Base-by-base conservation (phyloP, 345 rosid species). In the Salix purpurea region DNA sequence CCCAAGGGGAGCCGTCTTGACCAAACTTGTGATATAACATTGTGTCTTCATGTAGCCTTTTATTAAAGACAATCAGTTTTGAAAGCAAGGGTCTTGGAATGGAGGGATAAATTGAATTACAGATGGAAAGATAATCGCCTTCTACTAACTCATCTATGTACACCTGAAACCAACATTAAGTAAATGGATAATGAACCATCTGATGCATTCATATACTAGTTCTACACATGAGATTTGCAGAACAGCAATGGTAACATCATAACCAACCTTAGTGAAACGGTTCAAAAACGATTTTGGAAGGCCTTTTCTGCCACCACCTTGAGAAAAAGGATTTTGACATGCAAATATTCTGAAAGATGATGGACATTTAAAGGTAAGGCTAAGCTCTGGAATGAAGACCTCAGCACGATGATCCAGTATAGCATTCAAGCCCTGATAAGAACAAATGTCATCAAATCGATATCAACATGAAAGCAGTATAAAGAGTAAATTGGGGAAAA, bases 221-320 rank as follows among this genome's bases (percentile, higher is more conserved):
- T 65, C 65, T 64, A 39, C 62, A 60, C 9, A 37, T 36, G 37
- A 74, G 11, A 24, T 19, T 60, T 52, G 61, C 34, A 58, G 32
- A 12, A 30, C 37, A 50, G 19, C 65, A 58, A 74, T 37, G 65
- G 30, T 19, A 36, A 37, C 4, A 75, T 52, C 13, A 2, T 75
- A 72, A 67, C 84, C 24, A 83, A 94, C 99, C 92, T 95, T 95
- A 11, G 91, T 90, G 83, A 93, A 95, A 83, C 99, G 96, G 77
- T 95, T 93, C 64, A 95, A 88, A 79, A 95, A 95, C 67, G 99
- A 95, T 83, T 86, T 91, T 21, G 99, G 99, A 74, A 95, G 97
- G 79, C 97, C 96, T 86, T 95, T 95, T 83, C 99, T 85, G 64
- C 99, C 99, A 82, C 99, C 99, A 72, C 99, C 99, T 85, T 95